phyloP scores from a whole-genome alignment of 106 monocot genomes.

The Ottelia alismoides region DNA sequence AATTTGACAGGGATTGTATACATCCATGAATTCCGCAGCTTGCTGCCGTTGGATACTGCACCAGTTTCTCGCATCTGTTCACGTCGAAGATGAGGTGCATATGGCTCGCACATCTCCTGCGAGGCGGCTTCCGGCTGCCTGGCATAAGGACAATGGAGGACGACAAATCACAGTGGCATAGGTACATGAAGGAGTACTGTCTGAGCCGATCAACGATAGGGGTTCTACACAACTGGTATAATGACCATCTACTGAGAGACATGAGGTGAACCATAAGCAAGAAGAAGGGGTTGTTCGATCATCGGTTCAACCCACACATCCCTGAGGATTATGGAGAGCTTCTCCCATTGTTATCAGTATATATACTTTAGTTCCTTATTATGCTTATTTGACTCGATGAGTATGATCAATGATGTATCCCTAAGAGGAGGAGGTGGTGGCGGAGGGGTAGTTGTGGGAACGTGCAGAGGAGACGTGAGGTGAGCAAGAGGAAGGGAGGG shows the following conservation, averaged over 20 bases:
- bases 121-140: slow-evolving; percentile 1
- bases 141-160: slow-evolving; percentile 2
- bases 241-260: slow-evolving; percentile 9
- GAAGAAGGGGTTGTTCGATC: slow-evolving; percentile 11
- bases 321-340: slow-evolving; percentile 10
- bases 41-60: slow-evolving; percentile 6
- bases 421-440: too few species aligned
- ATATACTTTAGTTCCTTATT: too few species aligned
- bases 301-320: slow-evolving; percentile 3
- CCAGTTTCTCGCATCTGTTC: slow-evolving; percentile 3
- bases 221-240: slow-evolving; percentile 4
- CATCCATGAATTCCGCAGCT: slow-evolving; percentile 8
- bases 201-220: neutral
- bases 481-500: too few species aligned
- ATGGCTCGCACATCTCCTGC: slow-evolving; percentile 8
- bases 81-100: slow-evolving; percentile 14
- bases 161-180: slow-evolving; percentile 1
- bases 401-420: too few species aligned
- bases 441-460: too few species aligned
- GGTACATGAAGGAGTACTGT: slow-evolving; percentile 1
- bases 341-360: too few species aligned
- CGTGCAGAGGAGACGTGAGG: too few species aligned
- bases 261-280: slow-evolving; percentile 10
- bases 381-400: too few species aligned
- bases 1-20: slow-evolving; percentile 10